Evolutionary conservation across 164 flowering plant species (phyloP), one percentile per base, ranked within the genome.

Genomic region (Hamamelis virginiana): DNA sequence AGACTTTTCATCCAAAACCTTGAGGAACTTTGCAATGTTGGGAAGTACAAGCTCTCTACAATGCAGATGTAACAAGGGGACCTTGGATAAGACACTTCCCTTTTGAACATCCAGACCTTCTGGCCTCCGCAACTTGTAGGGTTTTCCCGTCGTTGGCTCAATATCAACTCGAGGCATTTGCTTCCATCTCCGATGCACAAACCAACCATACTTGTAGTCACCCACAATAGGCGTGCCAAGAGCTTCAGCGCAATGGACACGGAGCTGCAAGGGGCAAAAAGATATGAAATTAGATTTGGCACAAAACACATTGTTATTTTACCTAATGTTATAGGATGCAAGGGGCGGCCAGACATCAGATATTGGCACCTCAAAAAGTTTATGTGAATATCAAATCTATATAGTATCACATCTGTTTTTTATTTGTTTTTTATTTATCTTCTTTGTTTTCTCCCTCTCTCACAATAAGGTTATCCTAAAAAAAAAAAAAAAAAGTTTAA

Each of bases 1-100:
- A 5, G 81, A 53, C 45, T 69, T 64, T 23, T 48, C 44, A 26
- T 65, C 74, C 46, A 69, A 72, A 65, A 75, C 59, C 19, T 77
- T 62, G 0, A 81, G 75, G 73, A 88, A 86, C 76, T 87, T 92
- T 9, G 85, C 88, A 25, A 92, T 73, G 76, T 94, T 91, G 1
- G 97, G 98, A 52, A 94, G 82, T 9, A 92, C 84, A 60, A 91
- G 76, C 77, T 94, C 98, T 74, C 97, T 78, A 55, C 86, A 92
- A 68, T 94, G 95, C 53, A 94, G 85, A 78, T 94, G 98, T 60
- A 94, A 67, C 65, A 94, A 69, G 14, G 98, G 98, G 25, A 92
- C 97, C 73, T 88, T 92, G 0, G 97, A 88, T 47, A 94, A 65
- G 18, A 94, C 96, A 63, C 98, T 94, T 9, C 98, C 97, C 74